phyloP scores from a whole-genome alignment of 768 basidiomycete genomes.

The Pisolithus orientalis region DNA sequence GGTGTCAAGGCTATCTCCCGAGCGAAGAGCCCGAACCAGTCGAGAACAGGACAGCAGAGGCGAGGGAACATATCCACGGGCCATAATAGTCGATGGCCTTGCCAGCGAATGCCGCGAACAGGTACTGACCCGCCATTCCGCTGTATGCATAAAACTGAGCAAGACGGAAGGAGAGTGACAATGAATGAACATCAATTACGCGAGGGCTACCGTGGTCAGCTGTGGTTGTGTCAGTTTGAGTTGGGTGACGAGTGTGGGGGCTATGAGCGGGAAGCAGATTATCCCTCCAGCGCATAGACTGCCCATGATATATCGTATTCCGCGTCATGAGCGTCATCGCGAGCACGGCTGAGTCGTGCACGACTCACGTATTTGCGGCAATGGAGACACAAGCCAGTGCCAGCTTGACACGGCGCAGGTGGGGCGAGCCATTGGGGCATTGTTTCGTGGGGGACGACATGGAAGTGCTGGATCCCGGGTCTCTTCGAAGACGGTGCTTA shows the following conservation, averaged over 20 bases:
- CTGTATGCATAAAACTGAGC: constrained; percentile 28
- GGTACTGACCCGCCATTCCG: constrained; percentile 82
- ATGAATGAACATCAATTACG: constrained; percentile 39
- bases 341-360: background rate
- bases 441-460: no score
- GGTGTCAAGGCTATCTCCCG: constrained; percentile 46
- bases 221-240: constrained; percentile 70
- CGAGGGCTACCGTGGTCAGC: constrained; percentile 69
- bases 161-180: background rate
- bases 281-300: constrained; percentile 78
- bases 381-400: constrained; percentile 46
- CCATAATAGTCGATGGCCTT: constrained; percentile 63
- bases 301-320: background rate
- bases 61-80: constrained; percentile 59
- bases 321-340: background rate
- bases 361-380: constrained; percentile 55
- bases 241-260: constrained; percentile 52
- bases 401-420: constrained; percentile 20
- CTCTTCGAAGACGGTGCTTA: no score
- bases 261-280: constrained; percentile 72
- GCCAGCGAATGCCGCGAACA: constrained; percentile 64
- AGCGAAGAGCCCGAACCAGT: constrained; percentile 55
- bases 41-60: constrained; percentile 53
- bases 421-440: background rate
- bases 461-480: no score